Base-by-base conservation (phyloP, 352 stramenopile species). In the Globisporangium ultimum region DNA sequence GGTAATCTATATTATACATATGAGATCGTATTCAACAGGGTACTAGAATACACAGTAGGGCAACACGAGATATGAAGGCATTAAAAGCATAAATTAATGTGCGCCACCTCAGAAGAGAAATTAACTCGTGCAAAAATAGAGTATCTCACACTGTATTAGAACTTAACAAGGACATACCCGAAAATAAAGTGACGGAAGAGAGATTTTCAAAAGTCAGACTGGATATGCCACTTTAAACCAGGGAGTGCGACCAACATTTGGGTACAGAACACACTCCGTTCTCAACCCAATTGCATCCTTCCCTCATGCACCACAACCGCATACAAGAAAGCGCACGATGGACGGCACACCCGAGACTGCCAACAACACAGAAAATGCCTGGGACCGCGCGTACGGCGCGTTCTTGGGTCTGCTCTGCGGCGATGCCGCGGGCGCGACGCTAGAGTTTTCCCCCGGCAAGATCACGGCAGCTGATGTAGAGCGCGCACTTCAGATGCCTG, bases 361-460 rank as follows among this genome's bases (percentile, higher is more conserved):
- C 2, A 43, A 43, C 6, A 8, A 18, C 21, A 18, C 20, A 21
- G 15, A 22, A 2, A 12, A n/a, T 2, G 38, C 21, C 5, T 81
- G 60, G 58, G 56, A 66, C 20, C 67, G 61, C 38, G 77, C 72
- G 43, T 71, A 82, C 51, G 77, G 77, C 40, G 64, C 77, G 13
- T 74, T 87, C 50, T 60, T 87, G 8, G 77, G 77, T 11, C 50
- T 74, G 28, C 45, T 84, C 24, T 84, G 72, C 20, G 77, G 72
- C 14, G 77, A 84, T 40, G 77, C 77, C 17, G 72, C 77, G 3
- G 77, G 77, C 20, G 77, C 77, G 40, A 75, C 67, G 21, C 77
- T 87, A 61, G 77, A 87, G 65, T 84, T 87, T 46, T 61, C 53
- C 10, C 58, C 38, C 0, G 51, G 58, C 6, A 36, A 55, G 18